Conservation (phyloP, 129 eudicot genomes). For the Solidago caesia region DNA sequence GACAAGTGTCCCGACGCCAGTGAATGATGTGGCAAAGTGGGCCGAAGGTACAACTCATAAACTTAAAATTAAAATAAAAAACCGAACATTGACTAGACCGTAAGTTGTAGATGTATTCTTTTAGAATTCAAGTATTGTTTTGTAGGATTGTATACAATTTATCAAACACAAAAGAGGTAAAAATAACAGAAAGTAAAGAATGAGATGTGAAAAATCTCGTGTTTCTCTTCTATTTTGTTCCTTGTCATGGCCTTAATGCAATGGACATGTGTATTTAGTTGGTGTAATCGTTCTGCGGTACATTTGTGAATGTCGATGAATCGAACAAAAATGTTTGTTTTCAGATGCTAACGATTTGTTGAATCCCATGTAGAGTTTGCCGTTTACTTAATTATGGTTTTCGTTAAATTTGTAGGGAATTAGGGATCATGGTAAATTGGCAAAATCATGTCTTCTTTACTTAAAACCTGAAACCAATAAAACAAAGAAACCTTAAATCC, state of each 20-base stretch:
- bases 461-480: too few relatives aligned
- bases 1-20: slow-evolving; percentile 27
- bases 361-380: not conserved
- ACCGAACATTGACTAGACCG: slow-evolving; percentile 45
- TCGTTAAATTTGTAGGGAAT: too few relatives aligned
- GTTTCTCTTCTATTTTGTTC: not conserved
- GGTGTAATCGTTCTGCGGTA: not conserved
- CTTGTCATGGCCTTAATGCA: not conserved
- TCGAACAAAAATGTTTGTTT: not conserved
- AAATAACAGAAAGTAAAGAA: slow-evolving; percentile 19
- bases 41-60: slow-evolving; percentile 54
- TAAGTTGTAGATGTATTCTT: slow-evolving; percentile 30
- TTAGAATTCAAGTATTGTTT: slow-evolving; percentile 22
- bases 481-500: too few relatives aligned
- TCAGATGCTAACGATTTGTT: not conserved
- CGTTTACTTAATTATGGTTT: too few relatives aligned
- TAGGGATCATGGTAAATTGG: too few relatives aligned
- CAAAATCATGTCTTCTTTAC: too few relatives aligned
- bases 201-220: not conserved
- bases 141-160: slow-evolving; percentile 29
- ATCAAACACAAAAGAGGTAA: slow-evolving; percentile 11
- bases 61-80: slow-evolving; percentile 69
- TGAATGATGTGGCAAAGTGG: slow-evolving; percentile 32
- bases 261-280: not conserved
- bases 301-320: not conserved